phyloP scores from a whole-genome alignment of 768 basidiomycete species.

The Tylopilus subfusipes region DNA sequence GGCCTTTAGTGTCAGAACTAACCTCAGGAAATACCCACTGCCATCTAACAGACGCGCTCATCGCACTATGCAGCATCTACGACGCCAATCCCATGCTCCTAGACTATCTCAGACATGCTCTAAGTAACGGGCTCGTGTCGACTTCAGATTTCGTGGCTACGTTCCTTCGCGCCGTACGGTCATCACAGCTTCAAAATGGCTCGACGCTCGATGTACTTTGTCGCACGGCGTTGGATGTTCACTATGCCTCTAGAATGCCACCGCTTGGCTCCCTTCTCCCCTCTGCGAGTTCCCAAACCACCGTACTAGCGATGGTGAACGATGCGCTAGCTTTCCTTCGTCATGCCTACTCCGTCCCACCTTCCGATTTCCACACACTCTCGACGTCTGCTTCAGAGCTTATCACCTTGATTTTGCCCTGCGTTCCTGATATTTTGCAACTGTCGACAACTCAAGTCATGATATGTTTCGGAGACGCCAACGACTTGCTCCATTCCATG shows the following conservation, averaged over 20 bases:
- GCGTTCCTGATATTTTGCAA: conserved; percentile 58
- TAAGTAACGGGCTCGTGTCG: conserved; percentile 54
- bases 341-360: conserved; percentile 50
- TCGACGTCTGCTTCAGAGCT: conserved; percentile 61
- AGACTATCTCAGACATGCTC: conserved; percentile 59
- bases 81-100: conserved; percentile 69
- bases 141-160: conserved; percentile 59
- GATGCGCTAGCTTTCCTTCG: conserved; percentile 60
- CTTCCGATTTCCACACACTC: conserved; percentile 53
- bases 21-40: background rate
- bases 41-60: conserved; percentile 55
- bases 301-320: conserved; percentile 52
- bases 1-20: background rate
- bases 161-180: conserved; percentile 64
- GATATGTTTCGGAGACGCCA: conserved; percentile 45
- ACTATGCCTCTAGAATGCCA: conserved; percentile 55
- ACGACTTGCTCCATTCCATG: conserved; percentile 49
- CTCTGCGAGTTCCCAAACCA: conserved; percentile 44
- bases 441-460: conserved; percentile 60
- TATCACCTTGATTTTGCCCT: conserved; percentile 57
- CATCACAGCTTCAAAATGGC: conserved; percentile 57
- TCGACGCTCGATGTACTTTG: conserved; percentile 71
- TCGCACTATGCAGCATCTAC: conserved; percentile 62
- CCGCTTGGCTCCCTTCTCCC: conserved; percentile 55
- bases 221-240: conserved; percentile 57